phyloP scores from a whole-genome alignment of 2,329 filamentous ascomycete species.

The Ambrosiella beaveri region DNA sequence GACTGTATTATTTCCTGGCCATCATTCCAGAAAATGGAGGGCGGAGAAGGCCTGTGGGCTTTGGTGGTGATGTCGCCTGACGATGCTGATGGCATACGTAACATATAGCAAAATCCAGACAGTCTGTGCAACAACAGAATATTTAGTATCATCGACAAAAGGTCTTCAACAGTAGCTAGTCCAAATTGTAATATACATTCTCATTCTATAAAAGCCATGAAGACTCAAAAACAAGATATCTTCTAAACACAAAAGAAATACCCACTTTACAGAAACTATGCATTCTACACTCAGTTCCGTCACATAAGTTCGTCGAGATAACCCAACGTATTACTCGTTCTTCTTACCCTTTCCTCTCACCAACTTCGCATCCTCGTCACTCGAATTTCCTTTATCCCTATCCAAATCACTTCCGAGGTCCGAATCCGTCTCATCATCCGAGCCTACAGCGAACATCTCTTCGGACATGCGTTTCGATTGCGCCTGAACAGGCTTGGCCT shows the following conservation, averaged over 20 bases:
- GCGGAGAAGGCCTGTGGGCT: constrained; percentile 66
- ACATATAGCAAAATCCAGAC: background rate
- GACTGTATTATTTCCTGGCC: constrained; percentile 81
- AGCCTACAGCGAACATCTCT: constrained; percentile 88
- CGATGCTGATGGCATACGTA: background rate
- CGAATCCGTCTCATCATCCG: constrained; percentile 22
- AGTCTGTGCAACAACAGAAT: constrained; percentile 7
- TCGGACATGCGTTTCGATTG: constrained; percentile 44
- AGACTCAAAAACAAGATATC: background rate
- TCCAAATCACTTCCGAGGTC: background rate
- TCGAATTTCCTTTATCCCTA: constrained; percentile 16
- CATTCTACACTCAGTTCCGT: background rate
- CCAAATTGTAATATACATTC: background rate
- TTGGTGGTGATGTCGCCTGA: constrained; percentile 51
- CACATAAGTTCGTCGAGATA: no score
- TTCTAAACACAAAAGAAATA: background rate
- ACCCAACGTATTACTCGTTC: background rate
- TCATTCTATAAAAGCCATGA: background rate
- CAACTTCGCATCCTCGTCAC: constrained; percentile 41
- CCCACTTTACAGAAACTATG: background rate
- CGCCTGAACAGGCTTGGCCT: constrained; percentile 14
- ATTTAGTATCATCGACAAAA: background rate
- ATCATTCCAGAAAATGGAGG: constrained; percentile 69
- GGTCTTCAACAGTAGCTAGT: background rate
- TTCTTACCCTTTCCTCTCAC: constrained; percentile 25